phyloP scores from a whole-genome alignment of 148 eudicot genomes.

The Hydrangea macrophylla region DNA sequence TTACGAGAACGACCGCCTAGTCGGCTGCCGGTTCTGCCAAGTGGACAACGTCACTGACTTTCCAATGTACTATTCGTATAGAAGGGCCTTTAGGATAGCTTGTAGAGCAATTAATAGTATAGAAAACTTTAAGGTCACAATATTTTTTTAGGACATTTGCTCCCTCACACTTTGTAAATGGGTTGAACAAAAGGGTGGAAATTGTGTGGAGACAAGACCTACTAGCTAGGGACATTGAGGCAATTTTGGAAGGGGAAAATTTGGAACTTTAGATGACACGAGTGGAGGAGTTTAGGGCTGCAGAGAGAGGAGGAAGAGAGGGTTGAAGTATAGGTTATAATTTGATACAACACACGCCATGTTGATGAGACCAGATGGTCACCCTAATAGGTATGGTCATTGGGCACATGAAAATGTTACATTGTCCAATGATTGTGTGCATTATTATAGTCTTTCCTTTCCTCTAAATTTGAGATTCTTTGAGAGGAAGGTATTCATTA shows the following conservation, averaged over 20 bases:
- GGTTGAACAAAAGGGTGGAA: conserved; percentile 55
- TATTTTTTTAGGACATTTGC: conserved; percentile 44
- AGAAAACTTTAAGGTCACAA: conserved; percentile 32
- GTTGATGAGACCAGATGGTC: conserved; percentile 57
- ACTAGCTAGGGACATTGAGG: conserved; percentile 25
- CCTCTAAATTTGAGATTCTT: no score
- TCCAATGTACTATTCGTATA: conserved; percentile 33
- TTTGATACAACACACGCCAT: conserved; percentile 40
- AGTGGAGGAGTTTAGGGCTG: conserved; percentile 35
- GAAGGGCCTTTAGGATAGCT: conserved; percentile 37
- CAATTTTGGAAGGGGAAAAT: conserved; percentile 30
- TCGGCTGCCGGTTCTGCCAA: conserved; percentile 53
- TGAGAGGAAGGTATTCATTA: no score
- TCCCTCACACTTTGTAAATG: conserved; percentile 55
- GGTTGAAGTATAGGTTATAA: conserved; percentile 32
- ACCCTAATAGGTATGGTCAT: conserved; percentile 59
- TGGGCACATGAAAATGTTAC: conserved; percentile 31
- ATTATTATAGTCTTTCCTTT: no score
- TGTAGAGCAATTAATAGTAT: conserved; percentile 31
- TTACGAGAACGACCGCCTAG: conserved; percentile 26
- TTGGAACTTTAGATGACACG: conserved; percentile 42
- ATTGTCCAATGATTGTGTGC: conserved; percentile 56
- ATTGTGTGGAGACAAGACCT: conserved; percentile 39
- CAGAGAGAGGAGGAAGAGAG: conserved; percentile 33
- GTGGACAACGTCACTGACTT: conserved; percentile 26